phyloP scores from a whole-genome alignment of 495 filamentous ascomycete species.

The Trichoderma parareesei region DNA sequence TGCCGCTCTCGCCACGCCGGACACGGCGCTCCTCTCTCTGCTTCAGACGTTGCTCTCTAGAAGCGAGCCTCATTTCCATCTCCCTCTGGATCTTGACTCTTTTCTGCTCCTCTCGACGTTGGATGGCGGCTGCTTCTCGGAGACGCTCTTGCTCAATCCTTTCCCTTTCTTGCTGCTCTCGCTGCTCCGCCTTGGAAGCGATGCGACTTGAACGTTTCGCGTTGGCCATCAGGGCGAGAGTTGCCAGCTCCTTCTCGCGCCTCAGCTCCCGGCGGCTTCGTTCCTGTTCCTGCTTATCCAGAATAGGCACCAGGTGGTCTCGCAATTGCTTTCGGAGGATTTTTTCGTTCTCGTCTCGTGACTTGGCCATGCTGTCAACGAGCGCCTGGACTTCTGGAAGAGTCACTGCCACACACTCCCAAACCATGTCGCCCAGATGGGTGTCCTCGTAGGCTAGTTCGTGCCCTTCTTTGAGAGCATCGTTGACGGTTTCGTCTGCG shows the following conservation, averaged over 20 bases:
- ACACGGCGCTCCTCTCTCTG: constrained; percentile 76
- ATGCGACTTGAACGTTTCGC: constrained; percentile 90
- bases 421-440: constrained; percentile 64
- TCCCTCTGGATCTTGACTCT: constrained; percentile 63
- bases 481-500: constrained; percentile 30
- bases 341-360: constrained; percentile 76
- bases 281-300: constrained; percentile 74
- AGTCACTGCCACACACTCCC: constrained; percentile 85
- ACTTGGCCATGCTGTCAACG: constrained; percentile 59
- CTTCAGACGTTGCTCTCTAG: constrained; percentile 71
- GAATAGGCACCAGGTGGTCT: constrained; percentile 69
- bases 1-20: constrained; percentile 74
- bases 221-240: constrained; percentile 74
- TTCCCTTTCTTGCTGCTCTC: constrained; percentile 62
- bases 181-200: constrained; percentile 70
- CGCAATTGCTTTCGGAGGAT: constrained; percentile 57
- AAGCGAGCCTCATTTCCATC: constrained; percentile 72
- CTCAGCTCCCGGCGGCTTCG: constrained; percentile 59
- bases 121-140: constrained; percentile 54
- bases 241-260: constrained; percentile 71
- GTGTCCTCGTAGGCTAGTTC: constrained; percentile 43
- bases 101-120: constrained; percentile 58
- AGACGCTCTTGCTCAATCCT: constrained; percentile 65
- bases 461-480: constrained; percentile 32
- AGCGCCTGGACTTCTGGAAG: constrained; percentile 69